Evolutionary conservation across 352 stramenopile species (phyloP).

Genomic region (Phytopythium boreale): DNA sequence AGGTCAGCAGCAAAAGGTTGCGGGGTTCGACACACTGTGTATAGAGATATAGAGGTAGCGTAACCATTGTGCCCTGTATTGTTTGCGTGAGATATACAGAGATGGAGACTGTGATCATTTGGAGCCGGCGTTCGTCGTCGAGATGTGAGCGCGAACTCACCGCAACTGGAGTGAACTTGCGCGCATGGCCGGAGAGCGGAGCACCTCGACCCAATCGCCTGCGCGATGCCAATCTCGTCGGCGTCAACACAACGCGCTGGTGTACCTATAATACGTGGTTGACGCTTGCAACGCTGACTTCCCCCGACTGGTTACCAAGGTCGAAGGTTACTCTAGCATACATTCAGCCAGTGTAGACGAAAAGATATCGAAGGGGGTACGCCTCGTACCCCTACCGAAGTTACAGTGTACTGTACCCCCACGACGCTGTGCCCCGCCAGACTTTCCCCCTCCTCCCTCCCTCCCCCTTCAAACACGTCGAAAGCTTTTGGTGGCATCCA

Average conservation of each 20-base stretch:
- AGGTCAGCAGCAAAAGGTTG: not conserved
- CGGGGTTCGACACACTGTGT: not conserved
- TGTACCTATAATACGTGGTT: too few species aligned
- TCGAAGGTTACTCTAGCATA: not conserved
- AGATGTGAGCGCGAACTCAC: not conserved
- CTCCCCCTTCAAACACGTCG: constrained; percentile 3
- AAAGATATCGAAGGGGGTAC: not conserved
- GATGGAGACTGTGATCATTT: not conserved
- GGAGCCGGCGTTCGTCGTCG: not conserved
- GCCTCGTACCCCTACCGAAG: not conserved
- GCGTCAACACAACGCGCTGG: not conserved
- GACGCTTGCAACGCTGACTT: not conserved
- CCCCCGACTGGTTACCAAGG: too few species aligned
- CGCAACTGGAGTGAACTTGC: not conserved
- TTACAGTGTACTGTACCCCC: too few species aligned
- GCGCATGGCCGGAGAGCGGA: not conserved
- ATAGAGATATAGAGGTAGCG: not conserved
- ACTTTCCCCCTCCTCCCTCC: too few species aligned
- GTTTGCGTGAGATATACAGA: not conserved
- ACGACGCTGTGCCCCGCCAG: too few species aligned
- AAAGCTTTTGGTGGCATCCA: not conserved
- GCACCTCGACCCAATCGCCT: not conserved
- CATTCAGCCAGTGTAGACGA: not conserved
- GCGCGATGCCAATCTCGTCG: not conserved
- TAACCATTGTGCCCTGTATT: not conserved